These are phyloP conservation scores for Fraxinus angustifolia DNA, from an alignment of 305 asterid genomes.

Conservation along the genomic window DNA sequence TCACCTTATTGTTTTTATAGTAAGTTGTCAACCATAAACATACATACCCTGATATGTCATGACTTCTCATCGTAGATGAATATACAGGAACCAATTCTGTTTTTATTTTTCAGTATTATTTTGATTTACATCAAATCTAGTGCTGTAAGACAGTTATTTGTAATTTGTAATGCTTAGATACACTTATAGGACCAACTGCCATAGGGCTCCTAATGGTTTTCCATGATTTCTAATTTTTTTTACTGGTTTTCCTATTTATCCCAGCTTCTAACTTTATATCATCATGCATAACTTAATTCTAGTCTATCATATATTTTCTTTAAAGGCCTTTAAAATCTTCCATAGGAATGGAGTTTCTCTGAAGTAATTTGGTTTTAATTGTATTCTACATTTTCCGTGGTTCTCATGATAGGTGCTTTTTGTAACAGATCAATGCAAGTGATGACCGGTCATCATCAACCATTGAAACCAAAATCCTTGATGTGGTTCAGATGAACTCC, in stretches of 20 bases:
- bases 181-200: conserved; percentile 7
- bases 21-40: conserved; percentile 7
- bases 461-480: conserved; percentile 83
- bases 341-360: neutral
- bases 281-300: neutral
- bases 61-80: conserved; percentile 5
- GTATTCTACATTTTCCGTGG: neutral
- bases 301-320: conserved; percentile 2
- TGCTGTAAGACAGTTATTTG: neutral
- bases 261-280: conserved; percentile 10
- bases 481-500: conserved; percentile 91
- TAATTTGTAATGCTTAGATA: neutral
- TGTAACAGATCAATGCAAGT: conserved; percentile 89
- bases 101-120: neutral
- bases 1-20: conserved; percentile 2
- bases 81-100: neutral
- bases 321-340: conserved; percentile 13
- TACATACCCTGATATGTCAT: conserved; percentile 7
- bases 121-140: conserved; percentile 7
- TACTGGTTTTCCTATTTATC: conserved; percentile 10
- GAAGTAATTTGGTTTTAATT: neutral
- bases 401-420: conserved; percentile 27
- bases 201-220: conserved; percentile 13
- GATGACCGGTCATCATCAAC: conserved; percentile 88
- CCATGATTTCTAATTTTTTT: conserved; percentile 8